Evolutionary conservation across 164 flowering plant species (phyloP), one percentile per base, ranked within the genome.

Genomic region (Malania oleifera): DNA sequence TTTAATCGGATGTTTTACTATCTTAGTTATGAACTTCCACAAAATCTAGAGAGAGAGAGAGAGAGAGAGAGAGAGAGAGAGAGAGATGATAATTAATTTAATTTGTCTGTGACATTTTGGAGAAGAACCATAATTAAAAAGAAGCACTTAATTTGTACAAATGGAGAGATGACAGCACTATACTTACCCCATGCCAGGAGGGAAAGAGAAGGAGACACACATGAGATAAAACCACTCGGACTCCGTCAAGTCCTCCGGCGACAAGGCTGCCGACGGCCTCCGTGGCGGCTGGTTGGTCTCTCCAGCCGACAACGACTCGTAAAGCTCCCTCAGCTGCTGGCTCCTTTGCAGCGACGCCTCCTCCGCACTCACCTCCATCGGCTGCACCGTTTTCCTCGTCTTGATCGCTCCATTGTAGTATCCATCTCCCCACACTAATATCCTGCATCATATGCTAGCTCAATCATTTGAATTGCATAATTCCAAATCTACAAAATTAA

Each of bases 151-250:
- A n/a, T n/a, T n/a, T n/a, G n/a, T n/a, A n/a, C n/a, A n/a, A n/a
- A n/a, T n/a, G n/a, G 11, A 34, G 7, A 12, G 11, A 34, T 34
- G 11, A 12, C 7, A 34, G 38, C 38, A 34, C 10, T 34, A 0
- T 20, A 63, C 87, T 73, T 78, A 90, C 98, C 96, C 95, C 0
- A 79, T 71, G 0, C 87, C 92, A 6, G 84, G 91, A 54, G 87
- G 80, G 46, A 90, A 93, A 49, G 95, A 78, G 89, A 90, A 93
- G 55, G 98, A 93, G 60, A 83, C 87, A 53, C 97, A 93, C 97
- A 93, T 93, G 49, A 93, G 76, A 50, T 88, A 93, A 74, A 88
- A 93, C 99, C 99, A 93, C 65, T 93, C 98, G 3, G 96, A 75
- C 67, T 89, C 98, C 12, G 96, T 93, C 57, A 89, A 73, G 75